These are phyloP conservation scores for Lophium mytilinum DNA, from an alignment of 495 filamentous ascomycete species.

Conservation along the genomic window DNA sequence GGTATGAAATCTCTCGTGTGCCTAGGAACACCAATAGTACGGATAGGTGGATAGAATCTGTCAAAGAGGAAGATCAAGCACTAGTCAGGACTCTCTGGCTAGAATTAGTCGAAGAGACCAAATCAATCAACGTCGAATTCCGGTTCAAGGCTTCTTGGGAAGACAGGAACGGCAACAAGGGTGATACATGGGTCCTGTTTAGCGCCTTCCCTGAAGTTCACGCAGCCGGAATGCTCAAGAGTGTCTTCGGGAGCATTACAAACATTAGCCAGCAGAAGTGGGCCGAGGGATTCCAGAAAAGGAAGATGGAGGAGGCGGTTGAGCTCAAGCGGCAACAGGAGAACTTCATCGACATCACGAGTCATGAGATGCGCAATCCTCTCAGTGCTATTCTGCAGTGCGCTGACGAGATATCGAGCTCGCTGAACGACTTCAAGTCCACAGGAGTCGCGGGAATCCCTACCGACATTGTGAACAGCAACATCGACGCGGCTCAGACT, in stretches of 20 bases:
- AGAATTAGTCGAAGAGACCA: slow-evolving; percentile 47
- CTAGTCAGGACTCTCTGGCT: slow-evolving; percentile 48
- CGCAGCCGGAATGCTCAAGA: slow-evolving; percentile 50
- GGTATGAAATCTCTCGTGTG: slow-evolving; percentile 49
- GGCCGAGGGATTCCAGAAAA: slow-evolving; percentile 55
- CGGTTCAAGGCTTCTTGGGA: slow-evolving; percentile 57
- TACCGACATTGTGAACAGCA: slow-evolving; percentile 46
- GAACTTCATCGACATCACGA: slow-evolving; percentile 85
- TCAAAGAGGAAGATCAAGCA: slow-evolving; percentile 52
- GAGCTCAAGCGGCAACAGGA: slow-evolving; percentile 44
- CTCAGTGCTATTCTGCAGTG: slow-evolving; percentile 75
- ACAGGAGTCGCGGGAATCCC: slow-evolving; percentile 14
- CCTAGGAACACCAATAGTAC: slow-evolving; percentile 42
- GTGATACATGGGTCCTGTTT: slow-evolving; percentile 65
- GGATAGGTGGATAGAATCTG: slow-evolving; percentile 56
- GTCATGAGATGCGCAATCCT: slow-evolving; percentile 82
- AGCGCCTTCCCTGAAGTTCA: slow-evolving; percentile 60
- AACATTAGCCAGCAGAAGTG: slow-evolving; percentile 41
- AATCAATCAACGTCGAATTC: slow-evolving; percentile 55
- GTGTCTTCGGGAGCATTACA: slow-evolving; percentile 54
- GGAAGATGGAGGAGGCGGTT: slow-evolving; percentile 38
- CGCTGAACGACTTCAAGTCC: slow-evolving; percentile 40
- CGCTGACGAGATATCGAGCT: slow-evolving; percentile 62
- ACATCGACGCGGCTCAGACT: slow-evolving; percentile 64
- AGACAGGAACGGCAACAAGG: slow-evolving; percentile 46